Base-by-base conservation (phyloP, 2,329 filamentous ascomycete species). In the Fusarium tanahbumbuense region DNA sequence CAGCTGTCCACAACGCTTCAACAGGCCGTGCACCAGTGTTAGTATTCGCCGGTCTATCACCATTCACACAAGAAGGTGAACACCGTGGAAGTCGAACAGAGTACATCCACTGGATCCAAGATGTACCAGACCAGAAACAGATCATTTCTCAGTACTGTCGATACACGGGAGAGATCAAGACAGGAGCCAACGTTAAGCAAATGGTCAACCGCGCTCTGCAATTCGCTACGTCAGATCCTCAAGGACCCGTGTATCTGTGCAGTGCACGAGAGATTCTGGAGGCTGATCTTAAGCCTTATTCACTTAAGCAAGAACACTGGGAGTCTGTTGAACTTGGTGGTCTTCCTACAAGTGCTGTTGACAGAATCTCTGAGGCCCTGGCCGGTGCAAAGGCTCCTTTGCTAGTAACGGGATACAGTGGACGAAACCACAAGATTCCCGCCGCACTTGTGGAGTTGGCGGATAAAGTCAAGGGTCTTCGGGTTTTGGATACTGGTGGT, bases 21-120 rank as follows among this genome's bases (percentile, higher is more conserved):
- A 89, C 87, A 52, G 92, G 92, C 2, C 87, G 92, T 50, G 90
- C 90, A 0, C 92, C 93, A 0, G 89, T 95, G 6, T 80, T 95
- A 47, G 89, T 95, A 59, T 94, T 95, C 73, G 92, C 92, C 2
- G 92, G 92, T 7, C 81, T 94, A 18, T 92, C 89, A 13, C 93
- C 92, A 0, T 93, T 89, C 76, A 94, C 92, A 0, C 85, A 91
- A 30, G 91, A 94, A 73, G 92, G 92, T 18, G 92, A 95, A 79
- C 88, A 92, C 81, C 86, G 90, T 2, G 92, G 92, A 15, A 90
- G 87, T n/a, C 85, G 92, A 56, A 94, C 92, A 2, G 93, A 95
- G 79, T 94, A 93, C 77, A 94, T 94, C 72, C 92, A 95, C 78
- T 95, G 92, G 92, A 91, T 94, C 32, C 92, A 95, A 75, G 92